These are phyloP conservation scores for Anethum foeniculum DNA, from an alignment of 140 eudicot species.

Conservation along the genomic window DNA sequence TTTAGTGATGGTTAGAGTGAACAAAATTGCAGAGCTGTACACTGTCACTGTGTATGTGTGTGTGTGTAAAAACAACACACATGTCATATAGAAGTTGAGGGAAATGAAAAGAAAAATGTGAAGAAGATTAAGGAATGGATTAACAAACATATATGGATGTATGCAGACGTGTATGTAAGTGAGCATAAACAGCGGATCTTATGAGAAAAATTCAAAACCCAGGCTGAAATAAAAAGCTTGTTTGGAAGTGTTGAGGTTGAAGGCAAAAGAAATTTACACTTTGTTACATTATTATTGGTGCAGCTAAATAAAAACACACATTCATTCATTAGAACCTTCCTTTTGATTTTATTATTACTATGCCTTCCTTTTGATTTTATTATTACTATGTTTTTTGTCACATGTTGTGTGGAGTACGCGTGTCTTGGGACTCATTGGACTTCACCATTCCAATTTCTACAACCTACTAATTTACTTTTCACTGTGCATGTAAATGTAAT, in stretches of 20 bases:
- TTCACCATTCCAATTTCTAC: background rate
- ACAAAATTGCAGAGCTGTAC: background rate
- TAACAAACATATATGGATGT: background rate
- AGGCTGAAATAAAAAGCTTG: background rate
- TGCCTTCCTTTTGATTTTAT: background rate
- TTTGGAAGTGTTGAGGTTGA: background rate
- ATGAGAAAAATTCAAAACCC: background rate
- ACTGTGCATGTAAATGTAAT: no score
- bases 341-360: background rate
- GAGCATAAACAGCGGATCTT: slow-evolving; percentile 8
- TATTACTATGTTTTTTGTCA: background rate
- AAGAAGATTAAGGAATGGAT: background rate
- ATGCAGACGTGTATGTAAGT: background rate
- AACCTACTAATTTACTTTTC: no score
- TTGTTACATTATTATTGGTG: background rate
- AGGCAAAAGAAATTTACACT: background rate
- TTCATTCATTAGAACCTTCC: background rate
- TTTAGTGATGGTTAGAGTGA: background rate
- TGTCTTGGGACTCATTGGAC: background rate
- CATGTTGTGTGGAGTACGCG: slow-evolving; percentile 5
- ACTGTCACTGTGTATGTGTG: background rate
- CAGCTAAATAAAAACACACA: background rate
- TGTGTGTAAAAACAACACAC: background rate
- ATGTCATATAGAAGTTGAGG: background rate
- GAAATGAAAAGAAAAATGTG: background rate